Percentiles rank a stretch among this genome's conserved stretches.
phyloP scores from a whole-genome alignment of 148 eudicot species.

The Camellia sinensis region DNA sequence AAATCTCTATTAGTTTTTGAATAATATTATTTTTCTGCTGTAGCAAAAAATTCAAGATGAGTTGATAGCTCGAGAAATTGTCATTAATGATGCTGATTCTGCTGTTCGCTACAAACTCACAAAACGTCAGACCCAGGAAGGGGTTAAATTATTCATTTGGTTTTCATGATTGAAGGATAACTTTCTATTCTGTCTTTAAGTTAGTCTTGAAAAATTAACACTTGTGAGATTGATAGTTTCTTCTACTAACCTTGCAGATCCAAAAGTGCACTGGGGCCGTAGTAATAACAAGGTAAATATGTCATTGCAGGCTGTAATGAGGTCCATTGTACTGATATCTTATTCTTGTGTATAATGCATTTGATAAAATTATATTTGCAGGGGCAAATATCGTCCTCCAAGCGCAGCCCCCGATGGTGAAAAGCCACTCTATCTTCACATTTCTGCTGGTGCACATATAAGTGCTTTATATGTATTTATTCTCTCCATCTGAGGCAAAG shows the following conservation, averaged over 20 bases:
- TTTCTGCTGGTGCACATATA: constrained; percentile 92
- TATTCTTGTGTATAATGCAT: background rate
- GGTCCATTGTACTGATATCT: background rate
- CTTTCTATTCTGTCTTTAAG: background rate
- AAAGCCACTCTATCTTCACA: constrained; percentile 93
- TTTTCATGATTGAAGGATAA: background rate
- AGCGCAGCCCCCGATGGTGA: constrained; percentile 79
- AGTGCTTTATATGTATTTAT: constrained; percentile 23
- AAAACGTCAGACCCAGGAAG: constrained; percentile 94
- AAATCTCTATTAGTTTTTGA: background rate
- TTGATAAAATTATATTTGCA: constrained; percentile 24
- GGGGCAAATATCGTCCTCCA: constrained; percentile 93
- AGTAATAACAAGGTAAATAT: constrained; percentile 79
- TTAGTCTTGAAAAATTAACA: background rate
- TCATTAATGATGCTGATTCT: constrained; percentile 94
- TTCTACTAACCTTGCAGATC: constrained; percentile 51
- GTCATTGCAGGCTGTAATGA: constrained; percentile 9
- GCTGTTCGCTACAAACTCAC: constrained; percentile 87
- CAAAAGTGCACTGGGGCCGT: constrained; percentile 86
- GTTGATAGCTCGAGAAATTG: constrained; percentile 82
- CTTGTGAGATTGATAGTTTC: constrained; percentile 11
- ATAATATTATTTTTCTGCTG: constrained; percentile 13
- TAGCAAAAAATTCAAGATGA: constrained; percentile 86
- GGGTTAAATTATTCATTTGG: constrained; percentile 40
- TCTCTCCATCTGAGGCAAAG: background rate